Base-by-base conservation (phyloP, 2,329 filamentous ascomycete species). In the Gyromitra esculenta region DNA sequence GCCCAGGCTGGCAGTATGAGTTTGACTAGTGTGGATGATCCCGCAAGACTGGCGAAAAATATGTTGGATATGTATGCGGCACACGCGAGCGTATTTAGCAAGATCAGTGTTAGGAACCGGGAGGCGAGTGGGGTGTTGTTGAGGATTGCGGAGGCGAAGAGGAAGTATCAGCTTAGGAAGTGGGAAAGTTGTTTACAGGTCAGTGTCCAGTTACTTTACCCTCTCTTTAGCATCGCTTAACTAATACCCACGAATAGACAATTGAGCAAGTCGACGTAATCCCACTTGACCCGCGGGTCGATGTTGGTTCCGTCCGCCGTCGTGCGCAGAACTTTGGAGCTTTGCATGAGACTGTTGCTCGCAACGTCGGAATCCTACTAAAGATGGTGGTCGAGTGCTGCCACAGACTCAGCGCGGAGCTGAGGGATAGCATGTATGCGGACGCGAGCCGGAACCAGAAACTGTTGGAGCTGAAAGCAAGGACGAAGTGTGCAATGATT, bases 351-450 rank as follows among this genome's bases (percentile, higher is more conserved):
- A 89, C 94, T 6, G 92, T 99, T 52, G 91, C 94, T 1, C 91
- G 93, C 82, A 97, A 96, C 81, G 90, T 97, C 81, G 95, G 95
- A 18, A 93, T 95, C 83, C 87, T 98, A 78, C 88, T 99, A 78
- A 91, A 97, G 85, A 98, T 96, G 96, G 93, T 93, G 64, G 93
- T 99, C 80, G 88, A 91, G 54, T 94, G 92, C 85, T 96, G 94
- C 84, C 91, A 91, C 64, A 88, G 90, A 73, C 91, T 97, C 84
- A 89, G 92, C 78, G 90, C 92, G 80, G 86, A 90, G 77, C 87
- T 96, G 60, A 87, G 88, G 72, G 88, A 87, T 75, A 90, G 91
- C 37, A 88, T 91, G 80, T 97, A 91, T 83, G 93, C 80, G 18
- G 80, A 81, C 67, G 78, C 79, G 41, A 80, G 77, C 39, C 81